Conservation (phyloP, 768 basidiomycete genomes). For the Termitomyces bulborhizus region DNA sequence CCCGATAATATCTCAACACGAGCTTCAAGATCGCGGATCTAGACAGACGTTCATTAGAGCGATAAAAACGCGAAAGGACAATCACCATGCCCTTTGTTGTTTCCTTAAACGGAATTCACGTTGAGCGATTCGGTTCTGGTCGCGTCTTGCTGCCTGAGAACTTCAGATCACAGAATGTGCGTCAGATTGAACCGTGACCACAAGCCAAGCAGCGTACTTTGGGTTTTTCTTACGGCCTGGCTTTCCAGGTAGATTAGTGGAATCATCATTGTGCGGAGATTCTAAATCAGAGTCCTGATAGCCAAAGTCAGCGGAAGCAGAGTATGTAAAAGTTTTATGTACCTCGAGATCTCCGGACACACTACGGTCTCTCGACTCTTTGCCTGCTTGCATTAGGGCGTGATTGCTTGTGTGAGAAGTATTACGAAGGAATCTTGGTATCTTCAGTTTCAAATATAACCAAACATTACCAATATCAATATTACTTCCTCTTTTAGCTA, state of each 20-base stretch:
- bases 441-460: slow-evolving; percentile 9
- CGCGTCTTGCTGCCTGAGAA: slow-evolving; percentile 82
- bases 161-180: slow-evolving; percentile 28
- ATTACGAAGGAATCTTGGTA: slow-evolving; percentile 29
- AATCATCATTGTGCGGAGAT: slow-evolving; percentile 36
- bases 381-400: slow-evolving; percentile 41
- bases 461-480: slow-evolving; percentile 10
- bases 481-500: not conserved
- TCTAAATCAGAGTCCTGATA: slow-evolving; percentile 63
- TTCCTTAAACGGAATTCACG: slow-evolving; percentile 90
- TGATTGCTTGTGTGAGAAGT: slow-evolving; percentile 36
- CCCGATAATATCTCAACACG: slow-evolving; percentile 93
- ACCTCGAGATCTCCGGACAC: slow-evolving; percentile 58
- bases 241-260: slow-evolving; percentile 41
- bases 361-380: slow-evolving; percentile 53
- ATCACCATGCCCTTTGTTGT: slow-evolving; percentile 64
- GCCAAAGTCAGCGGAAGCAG: not conserved
- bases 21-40: slow-evolving; percentile 95
- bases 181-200: not conserved
- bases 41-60: slow-evolving; percentile 1
- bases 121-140: slow-evolving; percentile 90
- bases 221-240: slow-evolving; percentile 89
- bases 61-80: not conserved
- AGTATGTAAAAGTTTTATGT: slow-evolving; percentile 7
- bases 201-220: slow-evolving; percentile 45